phyloP scores from a whole-genome alignment of 306 rosid genomes.

The Spatholobus suberectus region DNA sequence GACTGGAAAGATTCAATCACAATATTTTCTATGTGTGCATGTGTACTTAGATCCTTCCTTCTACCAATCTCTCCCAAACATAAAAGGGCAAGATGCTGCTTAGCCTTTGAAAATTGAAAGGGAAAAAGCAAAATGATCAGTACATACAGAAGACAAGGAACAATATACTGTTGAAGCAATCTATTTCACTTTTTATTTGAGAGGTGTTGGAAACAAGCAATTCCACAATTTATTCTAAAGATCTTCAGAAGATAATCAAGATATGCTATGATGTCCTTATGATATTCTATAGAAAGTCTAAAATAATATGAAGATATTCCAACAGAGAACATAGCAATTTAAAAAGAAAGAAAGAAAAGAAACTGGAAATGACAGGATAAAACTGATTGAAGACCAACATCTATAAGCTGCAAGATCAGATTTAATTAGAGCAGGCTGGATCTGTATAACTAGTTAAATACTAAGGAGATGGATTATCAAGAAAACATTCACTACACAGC shows the following conservation, averaged over 20 bases:
- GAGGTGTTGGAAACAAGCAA: constrained; percentile 1
- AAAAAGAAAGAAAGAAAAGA: neutral
- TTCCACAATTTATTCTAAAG: neutral
- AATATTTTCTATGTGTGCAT: constrained; percentile 88
- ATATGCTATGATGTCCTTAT: neutral
- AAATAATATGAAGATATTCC: constrained; percentile 5
- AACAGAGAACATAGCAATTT: constrained; percentile 1
- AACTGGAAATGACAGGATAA: constrained; percentile 18
- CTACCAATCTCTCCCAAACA: constrained; percentile 99
- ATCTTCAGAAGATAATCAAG: neutral
- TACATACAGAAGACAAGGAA: constrained; percentile 7
- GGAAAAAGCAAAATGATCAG: constrained; percentile 24
- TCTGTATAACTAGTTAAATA: neutral
- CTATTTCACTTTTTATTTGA: constrained; percentile 1
- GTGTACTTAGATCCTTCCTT: constrained; percentile 91
- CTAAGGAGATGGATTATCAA: constrained; percentile 13
- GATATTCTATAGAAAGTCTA: neutral
- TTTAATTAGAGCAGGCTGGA: neutral
- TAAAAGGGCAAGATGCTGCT: constrained; percentile 94
- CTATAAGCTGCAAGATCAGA: constrained; percentile 20
- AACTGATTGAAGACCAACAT: constrained; percentile 13
- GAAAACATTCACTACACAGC: constrained; percentile 9
- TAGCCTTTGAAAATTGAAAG: constrained; percentile 66
- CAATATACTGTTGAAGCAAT: neutral
- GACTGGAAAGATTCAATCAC: constrained; percentile 98